These are phyloP conservation scores for Colletotrichum orchidophilum DNA, from an alignment of 2,329 filamentous ascomycete genomes.

Conservation along the genomic window DNA sequence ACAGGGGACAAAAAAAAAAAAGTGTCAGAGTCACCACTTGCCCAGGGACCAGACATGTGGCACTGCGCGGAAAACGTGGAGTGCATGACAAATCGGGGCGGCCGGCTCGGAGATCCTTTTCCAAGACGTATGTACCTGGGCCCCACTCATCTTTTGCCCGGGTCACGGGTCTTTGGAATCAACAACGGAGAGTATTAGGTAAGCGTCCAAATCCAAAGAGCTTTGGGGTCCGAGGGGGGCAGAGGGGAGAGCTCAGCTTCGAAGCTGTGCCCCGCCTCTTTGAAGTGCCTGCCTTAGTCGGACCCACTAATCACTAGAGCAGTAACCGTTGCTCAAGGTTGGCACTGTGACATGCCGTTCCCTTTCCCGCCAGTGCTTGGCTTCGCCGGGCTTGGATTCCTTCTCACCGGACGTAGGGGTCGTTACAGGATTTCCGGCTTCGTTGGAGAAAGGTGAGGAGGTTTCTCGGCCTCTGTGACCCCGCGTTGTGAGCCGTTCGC, in stretches of 20 bases:
- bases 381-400: not conserved
- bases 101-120: conserved; percentile 19
- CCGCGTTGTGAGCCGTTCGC: not conserved
- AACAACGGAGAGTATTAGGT: not conserved
- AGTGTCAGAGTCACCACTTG: conserved; percentile 28
- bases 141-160: not conserved
- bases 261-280: not conserved
- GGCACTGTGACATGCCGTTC: not conserved
- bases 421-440: not conserved
- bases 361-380: not conserved
- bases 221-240: not conserved
- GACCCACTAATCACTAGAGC: too few species aligned
- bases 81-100: conserved; percentile 29
- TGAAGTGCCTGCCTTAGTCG: too few species aligned
- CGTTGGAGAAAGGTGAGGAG: not conserved
- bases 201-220: not conserved
- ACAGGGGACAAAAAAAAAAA: not conserved
- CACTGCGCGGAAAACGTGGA: conserved; percentile 7
- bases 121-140: not conserved
- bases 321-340: not conserved
- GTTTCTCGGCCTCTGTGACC: not conserved
- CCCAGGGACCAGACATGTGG: not conserved
- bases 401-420: not conserved
- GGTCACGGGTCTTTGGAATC: not conserved
- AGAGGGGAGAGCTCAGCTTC: not conserved